These are phyloP conservation scores for Suhomyces vadensis DNA, from an alignment of 805 yeast species.

Conservation along the genomic window DNA sequence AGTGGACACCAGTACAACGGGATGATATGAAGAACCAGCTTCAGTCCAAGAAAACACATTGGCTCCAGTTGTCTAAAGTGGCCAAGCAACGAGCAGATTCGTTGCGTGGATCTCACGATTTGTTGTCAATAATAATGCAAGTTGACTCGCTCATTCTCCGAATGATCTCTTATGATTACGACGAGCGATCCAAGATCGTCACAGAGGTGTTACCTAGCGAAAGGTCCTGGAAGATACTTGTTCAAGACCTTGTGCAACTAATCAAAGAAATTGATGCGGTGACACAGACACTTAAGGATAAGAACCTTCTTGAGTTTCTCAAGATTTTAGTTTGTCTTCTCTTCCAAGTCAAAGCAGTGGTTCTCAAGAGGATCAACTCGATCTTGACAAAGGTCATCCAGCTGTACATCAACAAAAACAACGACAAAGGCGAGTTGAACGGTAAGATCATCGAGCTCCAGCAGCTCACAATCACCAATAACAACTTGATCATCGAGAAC, in stretches of 20 bases:
- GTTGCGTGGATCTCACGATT: slow-evolving; percentile 21
- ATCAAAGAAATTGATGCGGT: slow-evolving; percentile 15
- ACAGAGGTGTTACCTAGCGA: slow-evolving; percentile 22
- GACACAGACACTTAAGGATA: slow-evolving; percentile 11
- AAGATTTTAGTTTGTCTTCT: slow-evolving; percentile 29
- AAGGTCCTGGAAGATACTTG: slow-evolving; percentile 35
- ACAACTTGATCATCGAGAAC: slow-evolving; percentile 20
- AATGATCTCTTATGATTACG: slow-evolving; percentile 38
- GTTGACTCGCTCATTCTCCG: slow-evolving; percentile 41
- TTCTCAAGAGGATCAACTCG: slow-evolving; percentile 33
- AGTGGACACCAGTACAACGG: slow-evolving; percentile 3
- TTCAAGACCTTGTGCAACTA: slow-evolving; percentile 30
- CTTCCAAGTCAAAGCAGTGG: slow-evolving; percentile 28
- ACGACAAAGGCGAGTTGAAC: slow-evolving; percentile 15
- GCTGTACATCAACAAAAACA: slow-evolving; percentile 18
- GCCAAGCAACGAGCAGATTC: slow-evolving; percentile 42
- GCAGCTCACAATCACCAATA: slow-evolving; percentile 26
- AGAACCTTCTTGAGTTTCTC: slow-evolving; percentile 17
- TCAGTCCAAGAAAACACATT: slow-evolving; percentile 26
- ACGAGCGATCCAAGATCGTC: slow-evolving; percentile 32
- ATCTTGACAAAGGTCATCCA: slow-evolving; percentile 25
- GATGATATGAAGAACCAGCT: slow-evolving; percentile 20
- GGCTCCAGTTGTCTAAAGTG: slow-evolving; percentile 37
- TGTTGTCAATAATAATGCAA: slow-evolving; percentile 31
- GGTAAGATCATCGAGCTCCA: slow-evolving; percentile 30